These are phyloP conservation scores for Stephania japonica DNA, from an alignment of 164 flowering plant genomes.

Conservation along the genomic window DNA sequence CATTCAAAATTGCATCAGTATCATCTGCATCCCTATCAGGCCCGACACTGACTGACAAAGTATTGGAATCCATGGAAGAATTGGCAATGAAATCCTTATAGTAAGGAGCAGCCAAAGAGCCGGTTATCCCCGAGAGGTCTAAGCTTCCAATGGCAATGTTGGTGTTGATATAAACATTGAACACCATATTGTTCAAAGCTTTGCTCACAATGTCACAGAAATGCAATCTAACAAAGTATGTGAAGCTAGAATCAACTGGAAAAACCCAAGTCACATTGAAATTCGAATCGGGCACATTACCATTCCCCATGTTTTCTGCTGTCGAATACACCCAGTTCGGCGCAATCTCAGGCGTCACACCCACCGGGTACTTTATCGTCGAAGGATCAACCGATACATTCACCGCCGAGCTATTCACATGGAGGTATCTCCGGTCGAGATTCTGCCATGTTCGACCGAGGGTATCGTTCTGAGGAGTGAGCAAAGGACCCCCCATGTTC, in stretches of 20 bases:
- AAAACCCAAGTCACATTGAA: constrained; percentile 95
- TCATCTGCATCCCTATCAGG: constrained; percentile 15
- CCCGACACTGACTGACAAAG: constrained; percentile 17
- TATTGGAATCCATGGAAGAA: constrained; percentile 12
- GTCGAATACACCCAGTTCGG: constrained; percentile 87
- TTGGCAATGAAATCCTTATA: constrained; percentile 20
- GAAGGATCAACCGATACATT: constrained; percentile 17
- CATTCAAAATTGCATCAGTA: constrained; percentile 19
- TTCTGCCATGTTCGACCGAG: constrained; percentile 39
- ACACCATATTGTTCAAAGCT: constrained; percentile 48
- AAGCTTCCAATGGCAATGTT: constrained; percentile 15
- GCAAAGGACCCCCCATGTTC: constrained; percentile 37
- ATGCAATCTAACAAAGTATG: constrained; percentile 71
- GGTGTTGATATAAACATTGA: constrained; percentile 53
- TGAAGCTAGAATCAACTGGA: constrained; percentile 54
- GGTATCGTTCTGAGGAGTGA: constrained; percentile 34
- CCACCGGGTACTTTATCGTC: constrained; percentile 26
- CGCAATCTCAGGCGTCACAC: constrained; percentile 56
- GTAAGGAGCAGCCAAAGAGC: constrained; percentile 14
- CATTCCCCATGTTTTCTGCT: constrained; percentile 65
- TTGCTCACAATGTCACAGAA: constrained; percentile 85
- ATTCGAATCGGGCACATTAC: constrained; percentile 41
- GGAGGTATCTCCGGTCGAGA: constrained; percentile 30
- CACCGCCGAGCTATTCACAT: constrained; percentile 23
- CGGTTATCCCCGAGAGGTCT: constrained; percentile 11